These are phyloP conservation scores for Funneliformis mosseae DNA, from an alignment of 192 early-diverging fungal species.

Conservation along the genomic window DNA sequence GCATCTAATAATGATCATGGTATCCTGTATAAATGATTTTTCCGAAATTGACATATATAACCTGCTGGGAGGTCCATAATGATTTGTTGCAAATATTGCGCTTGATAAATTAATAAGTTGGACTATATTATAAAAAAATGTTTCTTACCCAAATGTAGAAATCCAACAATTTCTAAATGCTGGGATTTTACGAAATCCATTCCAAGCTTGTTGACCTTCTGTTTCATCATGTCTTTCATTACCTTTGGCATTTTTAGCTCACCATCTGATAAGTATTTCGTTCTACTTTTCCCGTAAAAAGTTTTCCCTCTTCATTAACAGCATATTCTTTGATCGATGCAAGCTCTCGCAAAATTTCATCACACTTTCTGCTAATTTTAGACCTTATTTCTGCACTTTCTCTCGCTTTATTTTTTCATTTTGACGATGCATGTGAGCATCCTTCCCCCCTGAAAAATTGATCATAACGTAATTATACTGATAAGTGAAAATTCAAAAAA, in stretches of 20 bases:
- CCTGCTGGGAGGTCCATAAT: conserved; percentile 27
- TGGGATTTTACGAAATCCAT: not conserved
- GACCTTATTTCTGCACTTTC: too few relatives aligned
- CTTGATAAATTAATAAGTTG: conserved; percentile 14
- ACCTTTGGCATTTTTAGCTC: conserved; percentile 24
- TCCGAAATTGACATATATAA: conserved; percentile 31
- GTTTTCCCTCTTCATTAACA: conserved; percentile 25
- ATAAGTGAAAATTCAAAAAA: too few relatives aligned
- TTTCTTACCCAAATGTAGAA: conserved; percentile 30
- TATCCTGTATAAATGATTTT: not conserved
- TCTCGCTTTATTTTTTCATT: too few relatives aligned
- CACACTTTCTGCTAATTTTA: too few relatives aligned
- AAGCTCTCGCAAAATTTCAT: too few relatives aligned
- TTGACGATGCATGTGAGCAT: too few relatives aligned
- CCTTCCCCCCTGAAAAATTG: too few relatives aligned
- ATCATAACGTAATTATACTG: too few relatives aligned
- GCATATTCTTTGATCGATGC: too few relatives aligned
- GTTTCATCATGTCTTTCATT: conserved; percentile 24
- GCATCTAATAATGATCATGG: conserved; percentile 14
- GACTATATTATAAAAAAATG: conserved; percentile 4
- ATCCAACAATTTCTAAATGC: conserved; percentile 28
- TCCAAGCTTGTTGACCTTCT: conserved; percentile 27
- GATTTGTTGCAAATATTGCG: conserved; percentile 28
- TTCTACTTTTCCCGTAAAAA: conserved; percentile 12
- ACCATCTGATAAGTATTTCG: conserved; percentile 28